Evolutionary conservation across 116 monocot genomes (phyloP), one percentile per base, ranked within the genome.

Genomic region (Thalassia testudinum): DNA sequence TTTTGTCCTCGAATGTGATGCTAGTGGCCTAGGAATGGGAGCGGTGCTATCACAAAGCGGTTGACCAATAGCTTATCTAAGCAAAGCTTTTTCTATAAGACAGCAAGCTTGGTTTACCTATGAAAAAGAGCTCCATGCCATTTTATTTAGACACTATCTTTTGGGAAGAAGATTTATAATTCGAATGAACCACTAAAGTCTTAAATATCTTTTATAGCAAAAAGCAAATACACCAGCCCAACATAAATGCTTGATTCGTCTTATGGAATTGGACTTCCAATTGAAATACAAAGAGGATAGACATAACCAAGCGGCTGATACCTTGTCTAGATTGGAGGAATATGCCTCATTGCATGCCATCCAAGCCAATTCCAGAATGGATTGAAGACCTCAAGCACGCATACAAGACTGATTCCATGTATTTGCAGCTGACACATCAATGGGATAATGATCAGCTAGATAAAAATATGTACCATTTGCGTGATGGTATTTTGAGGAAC

Each of bases 161-260:
- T 14, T 49, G 4, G 37, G 30, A 1, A 15, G 11, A 3, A 25
- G 22, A n/a, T 50, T 50, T 5, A 21, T 10, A 50, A 52, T 52
- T 12, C 24, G 17, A 25, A 52, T 5, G 1, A 27, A 52, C 27
- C 22, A 17, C 12, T 3, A 24, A 42, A 52, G 42, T n/a, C 42
- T 63, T 12, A 52, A 26, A 15, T 44, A 43, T 43, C 23, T 63
- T 2, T 18, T 63, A 19, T 21, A 52, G 8, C 63, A 63, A 27
- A 40, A 52, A 14, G 15, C 40, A 5, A 10, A 15, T 1, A 53
- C 52, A 26, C 40, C 20, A 43, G 7, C 27, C 2, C 63, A 63
- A 27, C 19, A 43, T 12, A 37, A 40, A 20, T 52, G 63, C 42
- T 14, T 63, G 12, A 2, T 13, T 5, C 38, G 52, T 1, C 43